phyloP scores from a whole-genome alignment of 106 monocot species.

The Dactylorhiza incarnata region DNA sequence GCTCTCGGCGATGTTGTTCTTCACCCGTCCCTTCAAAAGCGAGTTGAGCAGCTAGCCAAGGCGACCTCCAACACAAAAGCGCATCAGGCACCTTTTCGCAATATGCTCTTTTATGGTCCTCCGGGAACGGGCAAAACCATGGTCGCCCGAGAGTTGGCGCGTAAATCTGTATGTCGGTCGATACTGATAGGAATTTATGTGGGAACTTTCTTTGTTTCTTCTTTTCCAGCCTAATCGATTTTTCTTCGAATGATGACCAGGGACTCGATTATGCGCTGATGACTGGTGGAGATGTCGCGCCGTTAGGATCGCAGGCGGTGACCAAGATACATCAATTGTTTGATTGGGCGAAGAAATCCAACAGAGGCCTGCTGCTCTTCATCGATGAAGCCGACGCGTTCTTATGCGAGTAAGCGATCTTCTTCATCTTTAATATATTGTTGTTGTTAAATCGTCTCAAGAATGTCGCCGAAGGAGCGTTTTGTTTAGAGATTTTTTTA shows the following conservation, averaged over 20 bases:
- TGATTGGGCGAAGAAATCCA: constrained; percentile 95
- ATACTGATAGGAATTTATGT: not conserved
- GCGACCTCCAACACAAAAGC: constrained; percentile 93
- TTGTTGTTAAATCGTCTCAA: not conserved
- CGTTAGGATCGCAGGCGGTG: constrained; percentile 89
- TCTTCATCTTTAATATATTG: not conserved
- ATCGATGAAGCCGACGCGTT: constrained; percentile 99
- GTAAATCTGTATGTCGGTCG: constrained; percentile 58
- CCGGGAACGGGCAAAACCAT: constrained; percentile 98
- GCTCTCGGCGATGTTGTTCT: constrained; percentile 88
- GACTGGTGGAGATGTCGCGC: constrained; percentile 99
- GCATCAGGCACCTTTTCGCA: constrained; percentile 94
- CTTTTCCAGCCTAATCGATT: not conserved
- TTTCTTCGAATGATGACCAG: constrained; percentile 19
- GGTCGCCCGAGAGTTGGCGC: constrained; percentile 88
- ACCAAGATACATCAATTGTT: constrained; percentile 99
- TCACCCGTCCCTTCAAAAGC: constrained; percentile 80
- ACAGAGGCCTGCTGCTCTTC: constrained; percentile 76
- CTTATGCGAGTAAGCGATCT: constrained; percentile 88
- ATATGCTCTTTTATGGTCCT: constrained; percentile 98
- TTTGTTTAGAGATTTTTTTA: not conserved
- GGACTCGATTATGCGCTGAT: constrained; percentile 94
- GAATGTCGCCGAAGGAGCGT: not conserved
- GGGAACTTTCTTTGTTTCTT: not conserved
- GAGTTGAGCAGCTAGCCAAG: constrained; percentile 72